A percentile compares a stretch with the other conserved stretches of the same genome.
These are phyloP conservation scores for Plantago ovata DNA, from an alignment of 257 asterid genomes.

Conservation along the genomic window DNA sequence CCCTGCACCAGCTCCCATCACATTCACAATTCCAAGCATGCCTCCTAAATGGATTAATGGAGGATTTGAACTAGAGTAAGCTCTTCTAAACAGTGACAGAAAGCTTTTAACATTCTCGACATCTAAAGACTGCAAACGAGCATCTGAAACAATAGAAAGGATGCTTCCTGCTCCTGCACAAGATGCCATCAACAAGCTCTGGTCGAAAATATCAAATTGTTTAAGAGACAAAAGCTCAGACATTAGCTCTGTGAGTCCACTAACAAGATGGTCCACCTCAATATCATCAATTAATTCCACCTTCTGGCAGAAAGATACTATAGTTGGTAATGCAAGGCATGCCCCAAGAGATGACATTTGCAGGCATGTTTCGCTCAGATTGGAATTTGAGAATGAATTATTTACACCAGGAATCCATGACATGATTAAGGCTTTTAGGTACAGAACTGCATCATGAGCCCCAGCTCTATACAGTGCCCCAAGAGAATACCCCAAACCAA, in stretches of 20 bases:
- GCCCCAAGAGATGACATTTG: constrained; percentile 61
- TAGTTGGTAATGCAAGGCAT: constrained; percentile 70
- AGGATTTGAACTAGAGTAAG: constrained; percentile 58
- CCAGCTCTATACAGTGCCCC: constrained; percentile 81
- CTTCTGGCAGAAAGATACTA: constrained; percentile 67
- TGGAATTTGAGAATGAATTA: constrained; percentile 24
- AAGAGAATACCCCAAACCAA: constrained; percentile 77
- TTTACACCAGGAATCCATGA: constrained; percentile 57
- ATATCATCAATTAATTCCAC: constrained; percentile 67
- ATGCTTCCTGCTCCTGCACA: constrained; percentile 88
- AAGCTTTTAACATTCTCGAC: constrained; percentile 50
- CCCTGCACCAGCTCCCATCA: constrained; percentile 85
- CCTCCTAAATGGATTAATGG: constrained; percentile 78
- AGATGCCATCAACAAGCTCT: constrained; percentile 75
- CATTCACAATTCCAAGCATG: constrained; percentile 81
- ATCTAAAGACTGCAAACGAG: constrained; percentile 52
- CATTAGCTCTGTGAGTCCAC: constrained; percentile 46
- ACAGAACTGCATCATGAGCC: constrained; percentile 56
- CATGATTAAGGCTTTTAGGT: constrained; percentile 51
- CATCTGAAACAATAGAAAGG: constrained; percentile 50
- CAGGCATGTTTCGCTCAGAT: constrained; percentile 27
- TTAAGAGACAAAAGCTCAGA: constrained; percentile 51
- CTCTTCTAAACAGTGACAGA: constrained; percentile 53
- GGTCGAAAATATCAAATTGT: constrained; percentile 49
- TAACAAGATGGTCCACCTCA: constrained; percentile 52